Evolutionary conservation across 2,329 filamentous ascomycete species (phyloP), one percentile per base, ranked within the genome.

Genomic region (Thelonectria rubi): DNA sequence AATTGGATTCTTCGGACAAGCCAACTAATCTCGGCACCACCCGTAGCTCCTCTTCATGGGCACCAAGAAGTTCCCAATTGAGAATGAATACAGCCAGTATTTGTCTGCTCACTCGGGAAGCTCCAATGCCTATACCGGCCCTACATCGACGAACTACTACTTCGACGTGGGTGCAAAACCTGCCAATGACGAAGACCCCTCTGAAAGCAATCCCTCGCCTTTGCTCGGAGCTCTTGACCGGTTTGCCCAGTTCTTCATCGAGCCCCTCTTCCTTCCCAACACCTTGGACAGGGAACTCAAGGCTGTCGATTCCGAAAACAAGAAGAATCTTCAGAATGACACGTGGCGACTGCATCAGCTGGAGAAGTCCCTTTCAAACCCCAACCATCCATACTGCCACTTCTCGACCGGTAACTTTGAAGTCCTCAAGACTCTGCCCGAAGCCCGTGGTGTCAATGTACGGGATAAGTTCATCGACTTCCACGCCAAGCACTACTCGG

Each of bases 31-130:
- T 40, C 17, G 20, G 5, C 55, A 21, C 55, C 24, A 7, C n/a
- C 11, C 34, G 32, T 54, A 89, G 84, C 81, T 97, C 66, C 82
- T 99, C 21, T 99, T 99, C 81, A 98, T 99, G 95, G 95, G 95
- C 51, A 99, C 95, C 8, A 91, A 97, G 78, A 99, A 98, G 86
- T 99, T 95, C 73, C 95, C 95, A 1, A 87, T 90, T 75, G 94
- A 97, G 79, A 98, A 99, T 77, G 94, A 91, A 67, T 99, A 99
- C 82, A 93, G 92, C 73, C 90, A 94, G 75, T 99, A 97, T 76
- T 86, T 99, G 55, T 91, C 93, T 53, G 86, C 92, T 62, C 91
- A 97, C 76, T 97, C 93, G 10, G 95, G 95, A 57, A 88, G 90
- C 73, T 97, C 94, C 26, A 99, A 99, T 76, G 95, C 95, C 57